A percentile compares a stretch with the other conserved stretches of the same genome.
Conservation (phyloP, 805 yeast species). For the Naumovozyma dairenensis region DNA sequence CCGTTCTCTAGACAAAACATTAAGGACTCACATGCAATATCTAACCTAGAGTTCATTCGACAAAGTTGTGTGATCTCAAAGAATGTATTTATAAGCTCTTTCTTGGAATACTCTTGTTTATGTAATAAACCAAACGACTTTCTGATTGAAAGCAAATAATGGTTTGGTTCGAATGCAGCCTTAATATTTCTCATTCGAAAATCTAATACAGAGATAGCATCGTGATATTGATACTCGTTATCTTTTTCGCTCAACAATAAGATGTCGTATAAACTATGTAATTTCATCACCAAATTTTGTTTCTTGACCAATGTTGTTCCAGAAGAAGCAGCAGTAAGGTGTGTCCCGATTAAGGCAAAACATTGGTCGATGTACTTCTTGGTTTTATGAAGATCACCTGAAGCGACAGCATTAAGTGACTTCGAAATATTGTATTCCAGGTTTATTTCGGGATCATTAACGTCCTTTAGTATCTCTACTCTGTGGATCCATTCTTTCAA, state of each 20-base stretch:
- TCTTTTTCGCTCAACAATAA: constrained; percentile 28
- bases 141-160: constrained; percentile 51
- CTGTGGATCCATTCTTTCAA: constrained; percentile 50
- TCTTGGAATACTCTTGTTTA: constrained; percentile 12
- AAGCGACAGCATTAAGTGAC: constrained; percentile 40
- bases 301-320: constrained; percentile 44
- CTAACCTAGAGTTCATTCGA: constrained; percentile 56
- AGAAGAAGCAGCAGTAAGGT: constrained; percentile 39
- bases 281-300: constrained; percentile 37
- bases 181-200: constrained; percentile 31
- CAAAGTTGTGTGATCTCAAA: constrained; percentile 54
- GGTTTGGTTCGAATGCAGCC: constrained; percentile 48
- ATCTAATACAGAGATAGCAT: constrained; percentile 12
- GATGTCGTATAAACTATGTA: constrained; percentile 58
- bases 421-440: constrained; percentile 57
- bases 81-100: constrained; percentile 41
- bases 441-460: constrained; percentile 44
- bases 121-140: constrained; percentile 35
- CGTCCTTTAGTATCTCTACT: constrained; percentile 35
- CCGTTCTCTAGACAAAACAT: constrained; percentile 34
- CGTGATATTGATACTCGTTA: constrained; percentile 10
- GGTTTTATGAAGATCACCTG: constrained; percentile 29
- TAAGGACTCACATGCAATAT: constrained; percentile 61
- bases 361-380: constrained; percentile 39
- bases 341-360: constrained; percentile 48